A percentile compares a stretch with the other conserved stretches of the same genome.
Conservation (phyloP, 2,329 filamentous ascomycete species). For the Macrophomina phaseolina region DNA sequence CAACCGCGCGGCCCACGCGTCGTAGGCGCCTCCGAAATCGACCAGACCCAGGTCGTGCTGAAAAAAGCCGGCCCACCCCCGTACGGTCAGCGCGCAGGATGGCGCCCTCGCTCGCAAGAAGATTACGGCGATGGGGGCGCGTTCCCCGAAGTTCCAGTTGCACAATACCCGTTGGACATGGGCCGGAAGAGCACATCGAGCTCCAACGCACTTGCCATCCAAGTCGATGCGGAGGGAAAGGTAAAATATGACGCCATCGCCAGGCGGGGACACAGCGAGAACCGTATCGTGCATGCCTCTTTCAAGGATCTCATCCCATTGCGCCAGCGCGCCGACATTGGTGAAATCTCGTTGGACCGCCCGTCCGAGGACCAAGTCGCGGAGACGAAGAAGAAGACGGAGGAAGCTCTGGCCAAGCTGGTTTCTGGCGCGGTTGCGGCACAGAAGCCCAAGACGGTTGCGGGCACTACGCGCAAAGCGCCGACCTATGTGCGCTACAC, state of each 20-base stretch:
- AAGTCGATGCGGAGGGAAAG: slow-evolving; percentile 89
- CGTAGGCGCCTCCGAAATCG: slow-evolving; percentile 77
- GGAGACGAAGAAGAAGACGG: slow-evolving; percentile 85
- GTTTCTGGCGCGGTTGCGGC: slow-evolving; percentile 86
- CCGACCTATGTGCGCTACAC: slow-evolving; percentile 96
- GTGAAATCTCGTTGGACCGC: slow-evolving; percentile 84
- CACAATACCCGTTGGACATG: slow-evolving; percentile 96
- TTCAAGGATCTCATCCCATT: slow-evolving; percentile 98
- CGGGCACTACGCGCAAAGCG: slow-evolving; percentile 77
- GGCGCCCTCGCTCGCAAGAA: slow-evolving; percentile 85
- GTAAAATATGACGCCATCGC: slow-evolving; percentile 97
- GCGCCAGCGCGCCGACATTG: slow-evolving; percentile 88
- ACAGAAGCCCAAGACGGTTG: slow-evolving; percentile 95
- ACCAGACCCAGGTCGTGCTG: slow-evolving; percentile 76
- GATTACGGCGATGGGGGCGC: slow-evolving; percentile 97
- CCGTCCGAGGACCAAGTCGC: slow-evolving; percentile 85
- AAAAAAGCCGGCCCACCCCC: slow-evolving; percentile 82
- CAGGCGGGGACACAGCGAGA: slow-evolving; percentile 81
- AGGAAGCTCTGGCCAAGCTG: slow-evolving; percentile 80
- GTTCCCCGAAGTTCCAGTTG: slow-evolving; percentile 91
- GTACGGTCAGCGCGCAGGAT: slow-evolving; percentile 86
- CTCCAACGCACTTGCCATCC: slow-evolving; percentile 89
- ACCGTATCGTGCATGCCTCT: slow-evolving; percentile 86
- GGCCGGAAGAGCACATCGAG: slow-evolving; percentile 72
- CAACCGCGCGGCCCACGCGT: slow-evolving; percentile 83